Percentiles rank a stretch among this genome's conserved stretches.
These are phyloP conservation scores for Pichia norvegensis DNA, from an alignment of 1,139 yeast species.

Conservation along the genomic window DNA sequence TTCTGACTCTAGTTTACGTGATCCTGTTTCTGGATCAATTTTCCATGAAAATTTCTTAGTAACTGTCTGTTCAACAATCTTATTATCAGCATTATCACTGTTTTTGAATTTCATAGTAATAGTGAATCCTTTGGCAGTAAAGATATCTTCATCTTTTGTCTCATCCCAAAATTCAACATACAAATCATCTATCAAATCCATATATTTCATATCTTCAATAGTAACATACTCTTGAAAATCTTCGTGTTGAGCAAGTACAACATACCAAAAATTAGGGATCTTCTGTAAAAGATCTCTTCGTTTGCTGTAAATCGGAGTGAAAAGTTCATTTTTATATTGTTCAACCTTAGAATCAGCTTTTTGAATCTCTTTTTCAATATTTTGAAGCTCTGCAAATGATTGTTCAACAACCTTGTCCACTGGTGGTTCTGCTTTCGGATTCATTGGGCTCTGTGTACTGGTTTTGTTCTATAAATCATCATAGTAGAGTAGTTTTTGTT, in stretches of 20 bases:
- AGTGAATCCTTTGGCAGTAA: constrained; percentile 43
- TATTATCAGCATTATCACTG: constrained; percentile 27
- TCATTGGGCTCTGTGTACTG: constrained; percentile 1
- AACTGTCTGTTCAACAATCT: constrained; percentile 43
- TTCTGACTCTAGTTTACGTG: constrained; percentile 44
- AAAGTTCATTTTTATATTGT: constrained; percentile 37
- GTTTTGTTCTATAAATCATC: too few relatives aligned
- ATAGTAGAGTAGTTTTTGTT: not conserved
- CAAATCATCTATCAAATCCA: constrained; percentile 53
- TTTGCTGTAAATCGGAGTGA: constrained; percentile 42
- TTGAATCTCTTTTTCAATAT: constrained; percentile 49
- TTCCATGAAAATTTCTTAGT: constrained; percentile 43
- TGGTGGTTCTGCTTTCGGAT: not conserved
- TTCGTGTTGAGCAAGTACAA: constrained; percentile 66
- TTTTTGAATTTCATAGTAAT: constrained; percentile 46
- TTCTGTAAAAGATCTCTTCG: constrained; percentile 39
- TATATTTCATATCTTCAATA: constrained; percentile 59
- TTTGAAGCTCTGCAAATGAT: constrained; percentile 37
- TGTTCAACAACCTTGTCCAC: constrained; percentile 19
- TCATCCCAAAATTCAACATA: constrained; percentile 22
- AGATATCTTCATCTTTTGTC: constrained; percentile 14
- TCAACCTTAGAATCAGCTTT: constrained; percentile 50
- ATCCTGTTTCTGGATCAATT: constrained; percentile 40
- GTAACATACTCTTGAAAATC: constrained; percentile 66
- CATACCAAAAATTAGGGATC: constrained; percentile 69